Base-by-base conservation (phyloP, 495 filamentous ascomycete genomes). In the Penicillium flavigenum region DNA sequence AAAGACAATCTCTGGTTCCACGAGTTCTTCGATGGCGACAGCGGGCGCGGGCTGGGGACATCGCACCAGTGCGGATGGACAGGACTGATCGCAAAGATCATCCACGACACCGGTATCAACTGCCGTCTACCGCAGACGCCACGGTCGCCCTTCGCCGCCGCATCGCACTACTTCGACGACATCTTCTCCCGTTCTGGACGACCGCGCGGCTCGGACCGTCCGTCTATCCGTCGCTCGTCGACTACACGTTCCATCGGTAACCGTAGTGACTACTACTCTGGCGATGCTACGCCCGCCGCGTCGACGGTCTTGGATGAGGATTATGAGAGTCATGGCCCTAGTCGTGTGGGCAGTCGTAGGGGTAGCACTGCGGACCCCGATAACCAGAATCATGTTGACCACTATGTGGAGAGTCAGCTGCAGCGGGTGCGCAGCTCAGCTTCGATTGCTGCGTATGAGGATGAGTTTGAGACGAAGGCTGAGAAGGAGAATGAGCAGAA, bases 21-120 rank as follows among this genome's bases (percentile, higher is more conserved):
- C 65, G 93, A 98, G 71, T 98, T 95, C 77, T 98, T 98, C 64
- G 92, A 98, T 63, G 93, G 90, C 27, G 94, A 98, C 66, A 86
- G 78, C 26, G 93, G 94, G 16, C 86, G 91, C 50, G 93, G 94
- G 6, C 78, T 97, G 8, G 93, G 93, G 51, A 90, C 93, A 22
- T 94, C 89, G 46, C 94, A 98, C 72, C 93, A 98, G 69, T 96
- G 91, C 58, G 93, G 93, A 5, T 98, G 94, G 94, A 96, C 93
- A n/a, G 94, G 93, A 0, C 67, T 98, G 47, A 90, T 98, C 64
- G 93, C 93, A 9, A 92, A 95, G 67, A 85, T 98, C 83, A 97
- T 98, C 51, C 93, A 98, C 58, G 93, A 98, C 62, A 96, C 93
- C 58, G 93, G 91, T 46, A 79, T 96, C 61, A 95, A 84, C 65